These are phyloP conservation scores for Nothomitra cinnamomea DNA, from an alignment of 2,329 filamentous ascomycete genomes.

Conservation along the genomic window DNA sequence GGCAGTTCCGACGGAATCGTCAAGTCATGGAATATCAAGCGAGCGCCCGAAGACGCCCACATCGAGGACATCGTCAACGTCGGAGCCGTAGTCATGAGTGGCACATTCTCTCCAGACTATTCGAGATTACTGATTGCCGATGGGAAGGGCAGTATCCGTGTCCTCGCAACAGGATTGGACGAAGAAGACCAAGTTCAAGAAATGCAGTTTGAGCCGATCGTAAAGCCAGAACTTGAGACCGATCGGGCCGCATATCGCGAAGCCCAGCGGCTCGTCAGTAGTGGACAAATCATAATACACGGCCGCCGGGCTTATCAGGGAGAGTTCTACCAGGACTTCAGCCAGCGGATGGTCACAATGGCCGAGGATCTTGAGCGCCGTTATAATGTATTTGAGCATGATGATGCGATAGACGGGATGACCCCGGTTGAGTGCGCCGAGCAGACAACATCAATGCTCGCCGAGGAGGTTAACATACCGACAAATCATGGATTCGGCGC, in stretches of 20 bases:
- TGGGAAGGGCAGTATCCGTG: slow-evolving; percentile 34
- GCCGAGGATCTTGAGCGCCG: not conserved
- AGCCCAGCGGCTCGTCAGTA: not conserved
- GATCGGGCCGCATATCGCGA: not conserved
- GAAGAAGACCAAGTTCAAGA: slow-evolving; percentile 9
- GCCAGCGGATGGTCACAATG: not conserved
- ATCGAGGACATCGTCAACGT: slow-evolving; percentile 32
- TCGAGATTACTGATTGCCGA: slow-evolving; percentile 40
- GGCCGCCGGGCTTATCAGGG: not conserved
- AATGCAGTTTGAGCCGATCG: slow-evolving; percentile 16
- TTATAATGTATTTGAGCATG: not conserved
- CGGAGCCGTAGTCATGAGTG: slow-evolving; percentile 38
- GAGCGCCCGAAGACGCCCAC: slow-evolving; percentile 31
- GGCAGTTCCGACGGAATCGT: slow-evolving; percentile 43
- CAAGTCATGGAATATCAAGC: slow-evolving; percentile 41
- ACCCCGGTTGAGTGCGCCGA: no score
- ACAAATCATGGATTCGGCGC: no score
- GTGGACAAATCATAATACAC: not conserved
- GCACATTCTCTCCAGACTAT: slow-evolving; percentile 37
- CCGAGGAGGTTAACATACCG: no score
- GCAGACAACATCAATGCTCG: no score
- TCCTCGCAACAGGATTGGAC: slow-evolving; percentile 26
- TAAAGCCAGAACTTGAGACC: slow-evolving; percentile 2
- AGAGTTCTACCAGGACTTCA: not conserved
- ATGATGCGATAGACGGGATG: no score